phyloP scores from a whole-genome alignment of 352 stramenopile genomes.

The Phytophthora agathidicida region DNA sequence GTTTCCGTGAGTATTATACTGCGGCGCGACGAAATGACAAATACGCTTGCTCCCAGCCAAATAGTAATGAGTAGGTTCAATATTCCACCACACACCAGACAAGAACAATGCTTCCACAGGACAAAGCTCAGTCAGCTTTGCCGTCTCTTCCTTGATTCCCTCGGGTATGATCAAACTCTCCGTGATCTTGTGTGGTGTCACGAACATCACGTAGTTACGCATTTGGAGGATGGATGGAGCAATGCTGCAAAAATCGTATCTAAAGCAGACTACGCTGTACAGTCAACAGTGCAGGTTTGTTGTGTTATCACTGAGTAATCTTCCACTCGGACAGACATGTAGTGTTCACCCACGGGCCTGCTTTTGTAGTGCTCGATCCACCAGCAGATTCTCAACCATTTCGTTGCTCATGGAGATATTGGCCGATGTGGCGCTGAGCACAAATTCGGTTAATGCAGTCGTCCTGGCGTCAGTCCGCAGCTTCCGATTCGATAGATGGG shows the following conservation, averaged over 20 bases:
- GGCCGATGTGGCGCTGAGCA: too few relatives aligned
- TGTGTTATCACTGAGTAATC: too few relatives aligned
- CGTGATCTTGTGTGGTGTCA: conserved; percentile 9
- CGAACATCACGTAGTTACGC: conserved; percentile 5
- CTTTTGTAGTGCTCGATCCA: too few relatives aligned
- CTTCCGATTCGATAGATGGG: too few relatives aligned
- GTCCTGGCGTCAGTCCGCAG: too few relatives aligned
- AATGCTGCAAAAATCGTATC: conserved; percentile 1
- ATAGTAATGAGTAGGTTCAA: conserved; percentile 8
- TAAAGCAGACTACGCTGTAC: neutral
- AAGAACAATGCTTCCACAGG: conserved; percentile 3
- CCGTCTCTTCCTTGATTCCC: neutral
- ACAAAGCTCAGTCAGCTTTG: neutral
- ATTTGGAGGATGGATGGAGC: conserved; percentile 6
- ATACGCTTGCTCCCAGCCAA: neutral
- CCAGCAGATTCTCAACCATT: too few relatives aligned
- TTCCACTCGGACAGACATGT: too few relatives aligned
- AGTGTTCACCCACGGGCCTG: too few relatives aligned
- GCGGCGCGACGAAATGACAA: conserved; percentile 11
- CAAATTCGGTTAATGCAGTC: too few relatives aligned
- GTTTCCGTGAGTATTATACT: conserved; percentile 8
- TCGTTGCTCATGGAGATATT: too few relatives aligned
- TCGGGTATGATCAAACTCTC: neutral
- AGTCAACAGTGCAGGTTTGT: neutral
- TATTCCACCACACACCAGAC: conserved; percentile 9